Evolutionary conservation across 768 basidiomycete species (phyloP), one percentile per base, ranked within the genome.

Genomic region (Podaxis sp.): DNA sequence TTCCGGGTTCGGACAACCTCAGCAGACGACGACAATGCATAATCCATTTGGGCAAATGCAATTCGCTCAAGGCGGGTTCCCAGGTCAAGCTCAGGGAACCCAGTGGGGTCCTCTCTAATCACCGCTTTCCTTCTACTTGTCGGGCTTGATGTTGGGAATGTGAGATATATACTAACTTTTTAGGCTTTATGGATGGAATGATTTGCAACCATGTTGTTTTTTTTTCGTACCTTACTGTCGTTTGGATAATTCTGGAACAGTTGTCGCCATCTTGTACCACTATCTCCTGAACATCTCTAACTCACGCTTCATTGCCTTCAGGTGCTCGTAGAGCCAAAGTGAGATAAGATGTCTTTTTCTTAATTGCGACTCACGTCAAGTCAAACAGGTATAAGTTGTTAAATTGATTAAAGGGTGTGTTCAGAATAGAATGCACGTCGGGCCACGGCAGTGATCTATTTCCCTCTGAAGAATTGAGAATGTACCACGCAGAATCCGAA

Each of bases 81-180:
- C 68, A 40, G 49, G 63, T 48, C 73, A 69, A 51, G 63, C 65
- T 50, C 44, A 46, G 10, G 60, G 69, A 15, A 69, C 71, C 37
- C 77, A 77, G 64, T 80, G 80, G 78, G 77, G 79, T 33, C 68
- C 74, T 24, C 73, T 80, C 73, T 80, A 70, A 67, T 33, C 12
- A 41, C 40, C 36, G 17, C 36, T 50, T 4, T 37, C 36, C 22
- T 59, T 36, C 20, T 51, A 13, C 36, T 50, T 40, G 3, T 40
- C 15, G 33, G 33, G 53, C 11, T 37, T 33, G 20, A 17, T 5
- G 26, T 26, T n/a, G 26, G 36, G 36, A 22, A 20, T 24, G 3
- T 38, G n/a, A 10, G 37, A 26, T 56, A 38, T 40, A 17, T 41
- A 38, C 37, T 38, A 15, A 56, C 37, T 40, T 56, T 26, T 24